Percentiles rank a stretch among this genome's conserved stretches.
These are phyloP conservation scores for Leishmania mexicana DNA, from an alignment of 208 protist species.

Conservation along the genomic window DNA sequence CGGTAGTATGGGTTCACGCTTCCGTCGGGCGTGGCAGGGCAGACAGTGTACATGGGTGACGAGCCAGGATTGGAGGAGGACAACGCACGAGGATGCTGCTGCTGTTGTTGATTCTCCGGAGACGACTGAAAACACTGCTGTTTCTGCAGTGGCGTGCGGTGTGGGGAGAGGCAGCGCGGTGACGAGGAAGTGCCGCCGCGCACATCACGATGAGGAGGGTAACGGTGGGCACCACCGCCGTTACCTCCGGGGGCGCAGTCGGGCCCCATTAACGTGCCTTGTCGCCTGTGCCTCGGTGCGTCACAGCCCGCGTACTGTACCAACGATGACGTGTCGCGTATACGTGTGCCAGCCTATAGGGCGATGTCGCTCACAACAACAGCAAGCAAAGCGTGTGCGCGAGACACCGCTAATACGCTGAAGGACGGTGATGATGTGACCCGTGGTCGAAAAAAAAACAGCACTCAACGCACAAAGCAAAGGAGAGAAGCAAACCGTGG, in stretches of 20 bases:
- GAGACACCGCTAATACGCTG: background rate
- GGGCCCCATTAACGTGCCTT: background rate
- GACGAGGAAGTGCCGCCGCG: background rate
- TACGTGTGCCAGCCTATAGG: background rate
- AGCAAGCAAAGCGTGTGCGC: background rate
- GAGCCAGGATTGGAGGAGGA: slow-evolving; percentile 6
- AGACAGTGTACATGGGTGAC: slow-evolving; percentile 1
- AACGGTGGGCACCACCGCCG: background rate
- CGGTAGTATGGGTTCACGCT: background rate
- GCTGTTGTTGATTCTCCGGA: background rate
- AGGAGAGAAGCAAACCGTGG: background rate
- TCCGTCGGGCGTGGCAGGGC: background rate
- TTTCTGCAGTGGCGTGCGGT: background rate
- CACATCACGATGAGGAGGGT: slow-evolving; percentile 5
- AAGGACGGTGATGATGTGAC: background rate
- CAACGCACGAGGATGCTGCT: background rate
- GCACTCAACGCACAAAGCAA: background rate
- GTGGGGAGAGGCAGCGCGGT: slow-evolving; percentile 5
- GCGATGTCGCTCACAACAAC: background rate
- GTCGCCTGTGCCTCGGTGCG: background rate
- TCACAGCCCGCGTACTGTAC: background rate
- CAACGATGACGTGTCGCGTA: background rate
- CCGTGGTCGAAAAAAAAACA: background rate
- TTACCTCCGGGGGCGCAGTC: background rate
- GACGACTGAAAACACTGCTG: slow-evolving; percentile 1